Evolutionary conservation across 169 alveolate genomes (phyloP), one percentile per base, ranked within the genome.

Genomic region (Plasmodium relictum): DNA sequence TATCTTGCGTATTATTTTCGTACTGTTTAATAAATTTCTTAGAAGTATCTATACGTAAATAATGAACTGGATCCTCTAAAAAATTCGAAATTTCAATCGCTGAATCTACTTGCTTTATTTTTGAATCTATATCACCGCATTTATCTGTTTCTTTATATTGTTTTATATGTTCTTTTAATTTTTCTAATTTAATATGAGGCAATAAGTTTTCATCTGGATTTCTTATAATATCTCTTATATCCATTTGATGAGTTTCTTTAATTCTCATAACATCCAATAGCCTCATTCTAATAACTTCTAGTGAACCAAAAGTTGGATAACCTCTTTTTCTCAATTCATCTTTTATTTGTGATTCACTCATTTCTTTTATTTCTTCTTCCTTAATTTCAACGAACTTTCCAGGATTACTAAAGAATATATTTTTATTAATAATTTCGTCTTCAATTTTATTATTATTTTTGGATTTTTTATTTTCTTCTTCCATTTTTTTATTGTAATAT

Each of bases 251-350:
- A 42, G 65, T 83, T 16, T 83, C 62, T 48, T 59, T 66, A 16
- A 83, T 68, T 37, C 41, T 69, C 85, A 83, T 83, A 0, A 83
- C 73, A 39, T 83, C 73, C 9, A 24, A 59, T 16, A 83, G 18
- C 68, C 91, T 83, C 44, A 54, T 69, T 83, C 39, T 83, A 6
- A 83, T 45, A 16, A 48, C 91, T 18, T 68, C 71, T 0, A 83
- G 16, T 6, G 85, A 12, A 1, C 91, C 91, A 59, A 83, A 83
- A 18, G 85, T 68, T 56, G 91, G 91, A 59, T 83, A 83, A 8
- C 83, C 83, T 44, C 91, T 66, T 66, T 83, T 83, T 59, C 83
- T 66, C 26, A 83, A 44, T n/a, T 83, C 91, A 2, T 83, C 91
- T 37, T 48, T 31, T 10, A 48, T 44, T 52, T 83, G 85, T 1